Conservation (phyloP, 176 grass and related monocot species). For the Otatea glauca region DNA sequence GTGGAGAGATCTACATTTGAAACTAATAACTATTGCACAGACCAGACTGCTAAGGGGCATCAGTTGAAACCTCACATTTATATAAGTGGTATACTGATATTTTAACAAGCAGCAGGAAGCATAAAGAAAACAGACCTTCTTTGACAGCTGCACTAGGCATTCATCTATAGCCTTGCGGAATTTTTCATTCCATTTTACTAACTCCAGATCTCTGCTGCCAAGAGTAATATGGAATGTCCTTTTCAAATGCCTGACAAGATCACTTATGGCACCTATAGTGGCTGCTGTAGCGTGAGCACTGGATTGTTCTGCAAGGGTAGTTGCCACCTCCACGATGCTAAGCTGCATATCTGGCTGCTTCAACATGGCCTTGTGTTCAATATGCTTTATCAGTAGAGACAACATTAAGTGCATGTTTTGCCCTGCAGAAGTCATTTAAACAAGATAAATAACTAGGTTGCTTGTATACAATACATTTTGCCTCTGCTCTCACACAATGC, state of each 20-base stretch:
- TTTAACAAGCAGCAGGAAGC: conserved; percentile 29
- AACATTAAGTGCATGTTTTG: conserved; percentile 88
- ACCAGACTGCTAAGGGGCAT: conserved; percentile 25
- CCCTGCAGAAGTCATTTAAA: conserved; percentile 60
- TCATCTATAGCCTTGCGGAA: conserved; percentile 81
- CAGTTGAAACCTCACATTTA: conserved; percentile 35
- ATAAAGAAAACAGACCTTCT: conserved; percentile 72
- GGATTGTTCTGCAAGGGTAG: conserved; percentile 82
- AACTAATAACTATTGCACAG: conserved; percentile 25
- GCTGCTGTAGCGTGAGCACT: conserved; percentile 71
- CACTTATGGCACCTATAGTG: conserved; percentile 92
- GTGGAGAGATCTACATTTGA: conserved; percentile 11
- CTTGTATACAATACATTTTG: not conserved
- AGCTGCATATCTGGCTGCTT: conserved; percentile 94
- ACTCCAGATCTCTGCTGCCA: conserved; percentile 65
- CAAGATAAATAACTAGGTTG: conserved; percentile 40
- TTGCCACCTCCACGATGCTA: conserved; percentile 82
- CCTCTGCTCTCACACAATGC: conserved; percentile 19
- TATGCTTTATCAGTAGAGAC: conserved; percentile 93
- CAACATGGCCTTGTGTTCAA: conserved; percentile 85
- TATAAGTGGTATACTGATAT: not conserved
- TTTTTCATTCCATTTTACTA: conserved; percentile 78
- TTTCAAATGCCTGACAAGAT: conserved; percentile 97
- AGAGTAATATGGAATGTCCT: conserved; percentile 88
- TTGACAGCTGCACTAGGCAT: conserved; percentile 84